These are phyloP conservation scores for Schizophyllum commune DNA, from an alignment of 1,284 basidiomycete genomes.

Conservation along the genomic window DNA sequence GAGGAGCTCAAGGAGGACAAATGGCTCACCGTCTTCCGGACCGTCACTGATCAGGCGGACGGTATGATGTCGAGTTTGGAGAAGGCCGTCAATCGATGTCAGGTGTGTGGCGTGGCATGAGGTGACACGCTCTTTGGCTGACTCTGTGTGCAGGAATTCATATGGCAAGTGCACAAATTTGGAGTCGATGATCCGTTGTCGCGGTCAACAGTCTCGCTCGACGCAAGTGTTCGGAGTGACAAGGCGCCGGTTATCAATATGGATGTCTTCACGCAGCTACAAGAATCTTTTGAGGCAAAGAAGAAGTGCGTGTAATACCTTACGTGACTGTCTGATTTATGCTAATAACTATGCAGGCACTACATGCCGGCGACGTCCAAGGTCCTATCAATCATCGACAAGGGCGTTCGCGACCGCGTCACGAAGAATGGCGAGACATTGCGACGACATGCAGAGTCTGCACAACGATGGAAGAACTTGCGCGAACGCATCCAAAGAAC, in stretches of 20 bases:
- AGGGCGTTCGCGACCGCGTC: slow-evolving; percentile 81
- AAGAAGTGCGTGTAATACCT: slow-evolving; percentile 52
- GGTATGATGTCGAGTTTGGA: slow-evolving; percentile 95
- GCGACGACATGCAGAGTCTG: slow-evolving; percentile 79
- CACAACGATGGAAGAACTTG: slow-evolving; percentile 74
- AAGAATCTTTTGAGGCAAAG: slow-evolving; percentile 76
- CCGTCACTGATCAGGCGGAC: slow-evolving; percentile 86
- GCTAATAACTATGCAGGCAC: slow-evolving; percentile 50
- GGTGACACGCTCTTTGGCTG: not conserved
- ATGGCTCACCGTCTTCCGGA: slow-evolving; percentile 91
- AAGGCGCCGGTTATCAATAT: slow-evolving; percentile 41
- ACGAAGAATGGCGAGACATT: slow-evolving; percentile 94
- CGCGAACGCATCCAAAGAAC: slow-evolving; percentile 70
- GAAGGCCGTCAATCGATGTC: slow-evolving; percentile 81
- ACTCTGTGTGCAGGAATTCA: slow-evolving; percentile 54
- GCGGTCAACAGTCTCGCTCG: slow-evolving; percentile 33
- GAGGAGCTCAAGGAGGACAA: slow-evolving; percentile 95
- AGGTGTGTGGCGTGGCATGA: slow-evolving; percentile 36
- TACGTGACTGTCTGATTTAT: not conserved
- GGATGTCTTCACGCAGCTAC: slow-evolving; percentile 56
- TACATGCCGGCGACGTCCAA: slow-evolving; percentile 91
- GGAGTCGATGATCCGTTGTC: slow-evolving; percentile 40
- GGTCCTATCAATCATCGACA: slow-evolving; percentile 89
- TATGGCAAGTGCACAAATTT: slow-evolving; percentile 65
- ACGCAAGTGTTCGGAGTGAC: slow-evolving; percentile 40